Percentiles rank a stretch among this genome's conserved stretches.
These are phyloP conservation scores for Orbilia oligospora DNA, from an alignment of 2,329 filamentous ascomycete species.

Conservation along the genomic window DNA sequence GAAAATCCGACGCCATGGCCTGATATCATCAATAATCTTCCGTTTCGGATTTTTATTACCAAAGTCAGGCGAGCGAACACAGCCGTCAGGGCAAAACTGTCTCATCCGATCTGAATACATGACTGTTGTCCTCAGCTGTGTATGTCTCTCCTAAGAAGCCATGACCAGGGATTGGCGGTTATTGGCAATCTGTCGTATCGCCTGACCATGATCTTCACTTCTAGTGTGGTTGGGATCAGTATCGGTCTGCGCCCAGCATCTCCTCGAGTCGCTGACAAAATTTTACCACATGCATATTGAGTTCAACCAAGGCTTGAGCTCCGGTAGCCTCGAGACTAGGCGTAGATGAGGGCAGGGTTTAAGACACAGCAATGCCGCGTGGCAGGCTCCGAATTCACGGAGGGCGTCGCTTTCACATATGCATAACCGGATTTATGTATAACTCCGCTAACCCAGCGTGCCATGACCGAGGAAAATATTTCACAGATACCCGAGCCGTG, in stretches of 20 bases:
- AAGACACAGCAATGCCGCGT: no score
- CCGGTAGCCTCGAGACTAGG: no score
- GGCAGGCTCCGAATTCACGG: no score
- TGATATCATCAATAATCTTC: constrained; percentile 4
- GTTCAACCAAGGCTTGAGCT: no score
- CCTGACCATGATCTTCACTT: not conserved
- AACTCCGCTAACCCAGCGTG: constrained; percentile 20
- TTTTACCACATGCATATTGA: no score
- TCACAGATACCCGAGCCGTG: constrained; percentile 51
- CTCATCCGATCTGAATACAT: constrained; percentile 15
- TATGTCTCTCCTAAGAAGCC: not conserved
- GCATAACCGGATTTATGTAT: no score
- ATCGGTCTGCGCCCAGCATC: not conserved
- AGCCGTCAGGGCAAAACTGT: not conserved
- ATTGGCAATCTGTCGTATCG: not conserved
- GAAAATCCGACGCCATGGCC: not conserved
- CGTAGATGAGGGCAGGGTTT: no score
- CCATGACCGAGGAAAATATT: not conserved
- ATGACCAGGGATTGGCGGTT: not conserved
- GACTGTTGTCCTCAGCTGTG: not conserved
- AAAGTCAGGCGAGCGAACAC: not conserved
- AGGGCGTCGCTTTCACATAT: no score
- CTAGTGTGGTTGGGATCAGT: not conserved
- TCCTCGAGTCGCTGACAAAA: not conserved
- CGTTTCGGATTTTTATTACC: not conserved